Percentiles rank a stretch among this genome's conserved stretches.
These are phyloP conservation scores for Trichophyton rubrum DNA, from an alignment of 2,329 filamentous ascomycete genomes.

Conservation along the genomic window DNA sequence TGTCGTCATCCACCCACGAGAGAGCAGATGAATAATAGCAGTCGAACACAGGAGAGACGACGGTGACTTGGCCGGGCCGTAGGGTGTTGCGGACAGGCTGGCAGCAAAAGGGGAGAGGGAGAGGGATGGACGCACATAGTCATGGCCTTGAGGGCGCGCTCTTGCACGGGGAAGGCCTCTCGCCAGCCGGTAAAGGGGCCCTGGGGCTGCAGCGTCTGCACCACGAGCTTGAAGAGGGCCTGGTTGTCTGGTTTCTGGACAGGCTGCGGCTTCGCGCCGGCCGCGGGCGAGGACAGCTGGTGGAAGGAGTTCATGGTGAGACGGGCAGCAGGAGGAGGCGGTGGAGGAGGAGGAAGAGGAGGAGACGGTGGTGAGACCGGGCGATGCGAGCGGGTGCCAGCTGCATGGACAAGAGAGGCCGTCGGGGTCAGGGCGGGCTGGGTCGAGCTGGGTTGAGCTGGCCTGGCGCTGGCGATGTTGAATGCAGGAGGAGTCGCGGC, in stretches of 20 bases:
- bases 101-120: neutral
- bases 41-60: too few relatives aligned
- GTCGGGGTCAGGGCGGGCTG: neutral
- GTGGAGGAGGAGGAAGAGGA: neutral
- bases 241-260: slow-evolving; percentile 23
- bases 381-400: neutral
- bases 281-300: slow-evolving; percentile 5
- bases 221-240: slow-evolving; percentile 26
- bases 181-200: slow-evolving; percentile 36
- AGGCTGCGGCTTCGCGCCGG: slow-evolving; percentile 6
- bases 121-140: neutral
- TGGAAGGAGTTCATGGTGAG: slow-evolving; percentile 1
- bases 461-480: neutral
- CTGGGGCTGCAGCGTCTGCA: slow-evolving; percentile 29
- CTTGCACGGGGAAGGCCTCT: slow-evolving; percentile 27
- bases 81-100: neutral
- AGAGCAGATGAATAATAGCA: neutral
- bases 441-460: neutral
- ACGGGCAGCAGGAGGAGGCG: neutral
- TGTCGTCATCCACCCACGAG: neutral
- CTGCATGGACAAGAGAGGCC: neutral
- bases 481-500: neutral
- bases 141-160: slow-evolving; percentile 25
- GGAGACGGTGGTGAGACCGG: slow-evolving; percentile 2
- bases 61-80: too few relatives aligned